A percentile compares a stretch with the other conserved stretches of the same genome.
These are phyloP conservation scores for Rhododendron williamsianum DNA, from an alignment of 148 eudicot species.

Conservation along the genomic window DNA sequence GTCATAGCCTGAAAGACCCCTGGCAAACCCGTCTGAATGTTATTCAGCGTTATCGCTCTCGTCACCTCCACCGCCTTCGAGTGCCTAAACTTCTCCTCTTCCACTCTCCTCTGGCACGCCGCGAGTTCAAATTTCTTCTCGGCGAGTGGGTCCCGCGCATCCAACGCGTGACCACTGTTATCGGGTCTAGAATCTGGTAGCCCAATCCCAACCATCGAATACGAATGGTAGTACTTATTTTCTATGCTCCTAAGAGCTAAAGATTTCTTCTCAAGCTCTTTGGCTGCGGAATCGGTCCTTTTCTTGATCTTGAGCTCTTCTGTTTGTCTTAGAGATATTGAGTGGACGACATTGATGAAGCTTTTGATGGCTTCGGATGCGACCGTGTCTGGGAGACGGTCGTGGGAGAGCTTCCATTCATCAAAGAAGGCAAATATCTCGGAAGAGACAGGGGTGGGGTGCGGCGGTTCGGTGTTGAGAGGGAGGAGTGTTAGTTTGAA, in stretches of 20 bases:
- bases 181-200: conserved; percentile 47
- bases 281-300: conserved; percentile 65
- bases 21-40: conserved; percentile 86
- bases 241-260: conserved; percentile 72
- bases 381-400: conserved; percentile 79
- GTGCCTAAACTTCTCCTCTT: conserved; percentile 83
- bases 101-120: conserved; percentile 68
- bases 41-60: conserved; percentile 82
- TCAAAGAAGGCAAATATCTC: conserved; percentile 60
- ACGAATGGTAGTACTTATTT: conserved; percentile 79
- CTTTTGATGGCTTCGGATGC: conserved; percentile 97
- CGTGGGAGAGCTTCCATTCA: conserved; percentile 92
- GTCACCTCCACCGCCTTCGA: conserved; percentile 92
- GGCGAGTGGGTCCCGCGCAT: conserved; percentile 77
- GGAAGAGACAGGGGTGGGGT: conserved; percentile 23
- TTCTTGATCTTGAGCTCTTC: conserved; percentile 79
- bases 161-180: conserved; percentile 49
- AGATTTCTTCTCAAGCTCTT: conserved; percentile 88
- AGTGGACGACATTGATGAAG: conserved; percentile 78
- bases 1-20: conserved; percentile 96
- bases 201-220: conserved; percentile 87
- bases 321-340: conserved; percentile 56
- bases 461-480: conserved; percentile 41
- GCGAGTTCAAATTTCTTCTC: conserved; percentile 83
- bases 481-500: conserved; percentile 69